phyloP scores from a whole-genome alignment of 495 filamentous ascomycete genomes.

The Venustampulla echinocandica region DNA sequence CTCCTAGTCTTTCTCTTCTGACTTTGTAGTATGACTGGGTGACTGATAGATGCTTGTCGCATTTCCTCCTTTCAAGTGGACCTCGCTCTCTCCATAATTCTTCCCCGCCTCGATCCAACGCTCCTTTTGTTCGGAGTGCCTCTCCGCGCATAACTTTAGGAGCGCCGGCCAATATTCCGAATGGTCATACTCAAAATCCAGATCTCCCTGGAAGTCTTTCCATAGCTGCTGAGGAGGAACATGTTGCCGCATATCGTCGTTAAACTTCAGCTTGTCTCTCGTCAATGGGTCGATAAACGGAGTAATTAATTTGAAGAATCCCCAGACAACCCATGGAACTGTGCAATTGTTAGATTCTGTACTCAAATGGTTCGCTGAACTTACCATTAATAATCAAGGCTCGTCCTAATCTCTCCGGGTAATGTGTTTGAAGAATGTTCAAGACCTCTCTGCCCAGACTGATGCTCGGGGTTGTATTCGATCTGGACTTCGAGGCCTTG shows the following conservation, averaged over 20 bases:
- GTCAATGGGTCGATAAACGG: constrained; percentile 95
- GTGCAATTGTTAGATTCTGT: constrained; percentile 7
- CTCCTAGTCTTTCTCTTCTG: no score
- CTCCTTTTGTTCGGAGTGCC: constrained; percentile 46
- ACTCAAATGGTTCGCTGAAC: constrained; percentile 21
- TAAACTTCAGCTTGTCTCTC: constrained; percentile 87
- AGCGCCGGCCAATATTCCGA: constrained; percentile 81
- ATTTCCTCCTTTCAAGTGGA: constrained; percentile 51
- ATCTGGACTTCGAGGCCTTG: constrained; percentile 55
- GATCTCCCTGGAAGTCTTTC: constrained; percentile 49
- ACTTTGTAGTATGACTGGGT: no score
- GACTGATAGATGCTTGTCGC: constrained; percentile 15
- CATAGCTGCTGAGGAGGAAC: constrained; percentile 74
- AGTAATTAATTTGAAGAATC: constrained; percentile 90
- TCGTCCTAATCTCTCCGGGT: constrained; percentile 84
- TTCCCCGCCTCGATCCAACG: constrained; percentile 75
- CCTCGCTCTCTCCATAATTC: constrained; percentile 73
- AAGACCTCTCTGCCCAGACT: constrained; percentile 70
- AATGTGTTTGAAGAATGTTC: constrained; percentile 85
- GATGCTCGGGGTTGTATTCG: constrained; percentile 67
- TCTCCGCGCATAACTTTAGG: constrained; percentile 52
- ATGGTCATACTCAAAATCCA: constrained; percentile 85
- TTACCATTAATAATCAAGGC: constrained; percentile 80
- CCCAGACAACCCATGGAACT: constrained; percentile 82
- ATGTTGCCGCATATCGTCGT: constrained; percentile 70